Conservation (phyloP, 139 green algal species). For the Chlorella vulgaris region DNA sequence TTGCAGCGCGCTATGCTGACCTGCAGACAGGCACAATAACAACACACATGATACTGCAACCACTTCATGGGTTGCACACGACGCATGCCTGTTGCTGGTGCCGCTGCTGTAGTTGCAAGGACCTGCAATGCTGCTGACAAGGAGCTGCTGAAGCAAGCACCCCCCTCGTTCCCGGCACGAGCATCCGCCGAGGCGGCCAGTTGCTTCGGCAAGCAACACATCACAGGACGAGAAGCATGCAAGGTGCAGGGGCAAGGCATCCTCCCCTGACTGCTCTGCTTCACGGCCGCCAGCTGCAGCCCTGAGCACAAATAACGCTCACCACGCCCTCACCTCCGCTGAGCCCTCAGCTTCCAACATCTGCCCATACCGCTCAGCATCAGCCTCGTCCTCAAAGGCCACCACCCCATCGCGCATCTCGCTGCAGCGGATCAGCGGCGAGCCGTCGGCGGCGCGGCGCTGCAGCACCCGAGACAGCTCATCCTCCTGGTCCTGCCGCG, state of each 20-base stretch:
- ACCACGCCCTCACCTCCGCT: not conserved
- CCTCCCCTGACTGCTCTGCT: not conserved
- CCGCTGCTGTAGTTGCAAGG: too few relatives aligned
- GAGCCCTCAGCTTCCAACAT: slow-evolving; percentile 56
- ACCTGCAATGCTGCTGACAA: too few relatives aligned
- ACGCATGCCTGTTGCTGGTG: too few relatives aligned
- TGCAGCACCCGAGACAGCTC: slow-evolving; percentile 67
- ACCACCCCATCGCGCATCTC: slow-evolving; percentile 69
- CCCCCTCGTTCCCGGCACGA: too few relatives aligned
- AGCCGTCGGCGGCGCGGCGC: slow-evolving; percentile 31
- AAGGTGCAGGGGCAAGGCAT: too few relatives aligned
- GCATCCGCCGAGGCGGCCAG: too few relatives aligned
- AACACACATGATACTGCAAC: not conserved
- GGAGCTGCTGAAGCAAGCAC: too few relatives aligned
- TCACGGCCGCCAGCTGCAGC: too few relatives aligned
- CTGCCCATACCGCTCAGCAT: slow-evolving; percentile 60
- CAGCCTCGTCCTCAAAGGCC: slow-evolving; percentile 59
- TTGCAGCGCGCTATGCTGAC: slow-evolving; percentile 62
- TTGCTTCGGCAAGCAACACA: too few relatives aligned
- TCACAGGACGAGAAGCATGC: too few relatives aligned
- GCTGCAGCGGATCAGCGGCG: slow-evolving; percentile 42
- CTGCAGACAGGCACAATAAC: slow-evolving; percentile 23
- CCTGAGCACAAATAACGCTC: not conserved
- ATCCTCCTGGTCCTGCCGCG: slow-evolving; percentile 41
- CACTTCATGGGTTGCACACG: not conserved